Evolutionary conservation across 2,329 filamentous ascomycete species (phyloP).

Genomic region (Aureobasidium lini): DNA sequence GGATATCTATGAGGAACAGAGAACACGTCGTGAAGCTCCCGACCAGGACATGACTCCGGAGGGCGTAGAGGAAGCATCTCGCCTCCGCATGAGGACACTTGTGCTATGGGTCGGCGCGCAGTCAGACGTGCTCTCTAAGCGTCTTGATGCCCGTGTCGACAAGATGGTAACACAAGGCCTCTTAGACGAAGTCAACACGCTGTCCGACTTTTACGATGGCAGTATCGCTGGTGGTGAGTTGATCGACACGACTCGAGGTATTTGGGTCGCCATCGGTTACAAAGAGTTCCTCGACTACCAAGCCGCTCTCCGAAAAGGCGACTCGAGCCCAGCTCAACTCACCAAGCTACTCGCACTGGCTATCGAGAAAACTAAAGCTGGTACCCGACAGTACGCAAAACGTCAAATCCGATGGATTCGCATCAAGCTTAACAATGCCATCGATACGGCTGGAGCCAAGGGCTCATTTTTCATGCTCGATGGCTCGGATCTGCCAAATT

Average conservation of each 20-base stretch:
- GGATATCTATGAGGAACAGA: slow-evolving; percentile 77
- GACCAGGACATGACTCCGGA: neutral
- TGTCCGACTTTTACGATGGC: slow-evolving; percentile 37
- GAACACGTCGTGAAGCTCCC: slow-evolving; percentile 5
- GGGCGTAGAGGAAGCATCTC: neutral
- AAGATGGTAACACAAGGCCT: slow-evolving; percentile 69
- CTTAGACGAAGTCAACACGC: slow-evolving; percentile 52
- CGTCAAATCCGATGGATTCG: slow-evolving; percentile 83
- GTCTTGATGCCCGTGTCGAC: slow-evolving; percentile 71
- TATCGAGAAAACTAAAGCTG: slow-evolving; percentile 69
- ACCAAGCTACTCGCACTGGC: slow-evolving; percentile 50
- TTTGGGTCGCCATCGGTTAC: slow-evolving; percentile 96
- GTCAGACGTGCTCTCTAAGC: slow-evolving; percentile 56
- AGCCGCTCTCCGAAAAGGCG: slow-evolving; percentile 21
- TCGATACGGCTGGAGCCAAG: slow-evolving; percentile 48
- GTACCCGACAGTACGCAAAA: slow-evolving; percentile 81
- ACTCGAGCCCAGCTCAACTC: slow-evolving; percentile 36
- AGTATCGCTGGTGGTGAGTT: slow-evolving; percentile 33
- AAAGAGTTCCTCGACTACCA: slow-evolving; percentile 80
- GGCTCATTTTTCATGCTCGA: slow-evolving; percentile 70
- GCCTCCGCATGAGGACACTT: slow-evolving; percentile 47
- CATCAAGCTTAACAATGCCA: slow-evolving; percentile 66
- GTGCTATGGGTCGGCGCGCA: slow-evolving; percentile 85
- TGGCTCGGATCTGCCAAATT: slow-evolving; percentile 60
- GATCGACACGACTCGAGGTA: slow-evolving; percentile 70